These are phyloP conservation scores for Penicillium sp. DNA, from an alignment of 2,329 filamentous ascomycete species.

Conservation along the genomic window DNA sequence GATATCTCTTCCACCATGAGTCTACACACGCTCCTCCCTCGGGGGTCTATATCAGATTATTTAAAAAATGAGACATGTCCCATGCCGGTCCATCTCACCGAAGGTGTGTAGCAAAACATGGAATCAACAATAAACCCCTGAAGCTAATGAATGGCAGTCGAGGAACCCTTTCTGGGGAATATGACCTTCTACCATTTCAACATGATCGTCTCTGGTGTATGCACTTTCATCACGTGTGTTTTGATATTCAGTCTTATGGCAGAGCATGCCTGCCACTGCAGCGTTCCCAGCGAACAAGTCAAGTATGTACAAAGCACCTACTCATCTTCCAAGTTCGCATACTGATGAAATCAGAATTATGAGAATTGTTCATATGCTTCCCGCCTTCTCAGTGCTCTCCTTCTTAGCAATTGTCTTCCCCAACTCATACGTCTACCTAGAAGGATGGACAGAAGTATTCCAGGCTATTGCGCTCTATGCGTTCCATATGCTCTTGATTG, in stretches of 20 bases:
- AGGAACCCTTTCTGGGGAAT: slow-evolving; percentile 19
- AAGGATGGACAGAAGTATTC: slow-evolving; percentile 41
- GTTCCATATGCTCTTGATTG: slow-evolving; percentile 45
- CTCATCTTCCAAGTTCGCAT: background rate
- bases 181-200: slow-evolving; percentile 27
- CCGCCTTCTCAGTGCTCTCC: slow-evolving; percentile 42
- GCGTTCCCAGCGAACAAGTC: slow-evolving; percentile 44
- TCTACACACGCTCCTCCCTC: background rate
- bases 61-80: slow-evolving; percentile 7
- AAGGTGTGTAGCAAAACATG: slow-evolving; percentile 3
- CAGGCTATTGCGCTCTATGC: slow-evolving; percentile 45
- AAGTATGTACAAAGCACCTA: slow-evolving; percentile 26
- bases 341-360: slow-evolving; percentile 35
- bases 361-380: slow-evolving; percentile 45
- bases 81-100: slow-evolving; percentile 8
- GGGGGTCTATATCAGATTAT: background rate
- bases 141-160: background rate
- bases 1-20: background rate
- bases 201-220: background rate
- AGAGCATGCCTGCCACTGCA: slow-evolving; percentile 41
- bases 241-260: slow-evolving; percentile 32
- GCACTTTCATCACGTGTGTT: slow-evolving; percentile 19
- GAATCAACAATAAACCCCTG: background rate
- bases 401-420: slow-evolving; percentile 43
- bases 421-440: slow-evolving; percentile 41